phyloP scores from a whole-genome alignment of 306 rosid species.

The Lathyrus sativus region DNA sequence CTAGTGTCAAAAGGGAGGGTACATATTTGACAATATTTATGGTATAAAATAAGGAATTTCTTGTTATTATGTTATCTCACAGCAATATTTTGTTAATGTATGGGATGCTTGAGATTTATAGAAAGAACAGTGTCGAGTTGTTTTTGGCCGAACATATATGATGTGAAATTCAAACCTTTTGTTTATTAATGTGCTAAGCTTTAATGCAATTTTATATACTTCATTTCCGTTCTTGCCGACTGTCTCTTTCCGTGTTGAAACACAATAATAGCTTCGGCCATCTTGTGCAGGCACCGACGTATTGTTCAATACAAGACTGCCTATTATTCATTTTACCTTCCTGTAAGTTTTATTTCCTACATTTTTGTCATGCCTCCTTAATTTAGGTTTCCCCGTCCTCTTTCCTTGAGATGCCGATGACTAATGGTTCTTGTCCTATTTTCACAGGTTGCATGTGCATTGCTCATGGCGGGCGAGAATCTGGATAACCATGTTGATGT shows the following conservation, averaged over 20 bases:
- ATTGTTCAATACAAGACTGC: slow-evolving; percentile 95
- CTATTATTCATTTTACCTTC: slow-evolving; percentile 94
- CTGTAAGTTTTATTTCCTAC: slow-evolving; percentile 55
- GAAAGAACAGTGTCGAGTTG: slow-evolving; percentile 22
- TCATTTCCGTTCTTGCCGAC: slow-evolving; percentile 13
- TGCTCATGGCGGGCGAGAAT: slow-evolving; percentile 58
- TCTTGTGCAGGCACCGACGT: slow-evolving; percentile 76
- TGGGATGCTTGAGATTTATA: background rate
- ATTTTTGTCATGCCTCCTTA: slow-evolving; percentile 4
- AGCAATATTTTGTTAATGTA: background rate
- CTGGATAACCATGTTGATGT: slow-evolving; percentile 56
- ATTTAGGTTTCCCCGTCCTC: slow-evolving; percentile 30
- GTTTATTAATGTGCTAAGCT: slow-evolving; percentile 16
- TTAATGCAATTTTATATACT: slow-evolving; percentile 17
- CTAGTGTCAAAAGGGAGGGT: background rate
- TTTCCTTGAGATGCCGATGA: slow-evolving; percentile 18
- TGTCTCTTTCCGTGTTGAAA: slow-evolving; percentile 17
- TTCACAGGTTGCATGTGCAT: slow-evolving; percentile 58
- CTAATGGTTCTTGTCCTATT: slow-evolving; percentile 20
- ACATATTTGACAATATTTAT: background rate
- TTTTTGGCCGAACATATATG: slow-evolving; percentile 3
- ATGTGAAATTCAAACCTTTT: slow-evolving; percentile 16
- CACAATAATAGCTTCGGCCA: slow-evolving; percentile 5
- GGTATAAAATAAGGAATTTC: slow-evolving; percentile 23
- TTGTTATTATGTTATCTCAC: slow-evolving; percentile 22